Evolutionary conservation across 495 filamentous ascomycete species (phyloP).

Genomic region (Hapsidospora chrysogenum): DNA sequence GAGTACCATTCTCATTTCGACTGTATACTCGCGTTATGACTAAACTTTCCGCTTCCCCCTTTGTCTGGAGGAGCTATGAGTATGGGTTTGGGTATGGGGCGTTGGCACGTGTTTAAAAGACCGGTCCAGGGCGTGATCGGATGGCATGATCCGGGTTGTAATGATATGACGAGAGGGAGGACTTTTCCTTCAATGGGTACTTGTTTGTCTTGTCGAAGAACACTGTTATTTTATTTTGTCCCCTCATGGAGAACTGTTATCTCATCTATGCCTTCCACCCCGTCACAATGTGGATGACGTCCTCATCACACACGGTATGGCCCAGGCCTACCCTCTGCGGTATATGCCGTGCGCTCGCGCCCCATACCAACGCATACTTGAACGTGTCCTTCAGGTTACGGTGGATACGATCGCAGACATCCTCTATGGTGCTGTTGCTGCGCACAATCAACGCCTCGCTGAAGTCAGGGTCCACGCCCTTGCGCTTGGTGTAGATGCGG

Average conservation of each 20-base stretch:
- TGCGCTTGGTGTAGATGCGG: conserved; percentile 90
- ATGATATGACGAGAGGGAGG: not conserved
- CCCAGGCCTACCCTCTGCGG: conserved; percentile 83
- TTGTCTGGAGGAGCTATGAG: no score
- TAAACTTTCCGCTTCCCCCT: no score
- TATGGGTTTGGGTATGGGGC: no score
- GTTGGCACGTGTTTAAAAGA: no score
- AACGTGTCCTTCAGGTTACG: conserved; percentile 93
- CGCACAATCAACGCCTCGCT: conserved; percentile 87
- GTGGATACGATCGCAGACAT: conserved; percentile 94
- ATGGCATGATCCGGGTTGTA: no score
- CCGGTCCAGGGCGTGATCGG: no score
- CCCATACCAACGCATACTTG: conserved; percentile 98
- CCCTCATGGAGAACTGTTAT: no score
- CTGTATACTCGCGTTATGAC: no score
- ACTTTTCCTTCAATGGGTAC: not conserved
- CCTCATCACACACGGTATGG: conserved; percentile 83
- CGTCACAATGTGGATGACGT: conserved; percentile 94
- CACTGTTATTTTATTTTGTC: not conserved
- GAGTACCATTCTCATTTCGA: no score
- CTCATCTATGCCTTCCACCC: conserved; percentile 39
- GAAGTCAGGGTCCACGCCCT: conserved; percentile 85
- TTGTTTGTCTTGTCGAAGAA: not conserved
- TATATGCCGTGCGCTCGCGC: conserved; percentile 83
- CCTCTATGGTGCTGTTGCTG: conserved; percentile 74